phyloP scores from a whole-genome alignment of 169 alveolate species.

The Neospora caninum region DNA sequence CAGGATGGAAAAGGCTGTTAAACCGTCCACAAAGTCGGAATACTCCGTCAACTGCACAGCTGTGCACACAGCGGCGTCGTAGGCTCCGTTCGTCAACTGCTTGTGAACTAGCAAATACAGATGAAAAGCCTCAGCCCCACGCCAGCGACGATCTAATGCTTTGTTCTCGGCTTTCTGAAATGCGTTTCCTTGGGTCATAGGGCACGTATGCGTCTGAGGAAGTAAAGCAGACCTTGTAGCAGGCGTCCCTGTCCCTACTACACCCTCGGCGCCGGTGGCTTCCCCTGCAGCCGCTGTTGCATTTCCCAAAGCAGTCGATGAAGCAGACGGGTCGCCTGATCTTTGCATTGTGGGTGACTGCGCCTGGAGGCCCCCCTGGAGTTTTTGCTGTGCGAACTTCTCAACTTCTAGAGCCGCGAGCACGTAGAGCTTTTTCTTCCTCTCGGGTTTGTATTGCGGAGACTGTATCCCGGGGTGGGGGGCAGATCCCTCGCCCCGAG shows the following conservation, averaged over 20 bases:
- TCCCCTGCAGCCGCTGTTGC: too few relatives aligned
- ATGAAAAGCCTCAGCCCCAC: slow-evolving; percentile 85
- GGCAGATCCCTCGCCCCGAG: neutral
- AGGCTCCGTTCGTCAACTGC: slow-evolving; percentile 83
- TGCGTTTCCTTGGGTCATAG: too few relatives aligned
- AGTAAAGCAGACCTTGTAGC: neutral
- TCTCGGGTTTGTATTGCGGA: slow-evolving; percentile 81
- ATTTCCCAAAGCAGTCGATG: neutral
- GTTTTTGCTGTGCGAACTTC: neutral
- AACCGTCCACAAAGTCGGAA: slow-evolving; percentile 86
- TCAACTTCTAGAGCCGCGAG: slow-evolving; percentile 83
- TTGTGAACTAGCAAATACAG: slow-evolving; percentile 85
- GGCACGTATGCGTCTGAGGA: neutral
- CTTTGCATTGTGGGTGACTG: neutral
- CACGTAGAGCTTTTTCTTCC: slow-evolving; percentile 87
- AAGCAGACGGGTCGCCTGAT: neutral
- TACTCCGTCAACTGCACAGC: slow-evolving; percentile 87
- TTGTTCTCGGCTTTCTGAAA: neutral
- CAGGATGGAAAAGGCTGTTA: slow-evolving; percentile 84
- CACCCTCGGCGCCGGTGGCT: neutral
- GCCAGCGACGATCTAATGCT: slow-evolving; percentile 55
- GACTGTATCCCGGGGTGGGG: slow-evolving; percentile 77
- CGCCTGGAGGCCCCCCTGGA: neutral
- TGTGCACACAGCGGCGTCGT: slow-evolving; percentile 86
- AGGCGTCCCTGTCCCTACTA: neutral